Base-by-base conservation (phyloP, 345 rosid genomes). In the Balakata baccata region DNA sequence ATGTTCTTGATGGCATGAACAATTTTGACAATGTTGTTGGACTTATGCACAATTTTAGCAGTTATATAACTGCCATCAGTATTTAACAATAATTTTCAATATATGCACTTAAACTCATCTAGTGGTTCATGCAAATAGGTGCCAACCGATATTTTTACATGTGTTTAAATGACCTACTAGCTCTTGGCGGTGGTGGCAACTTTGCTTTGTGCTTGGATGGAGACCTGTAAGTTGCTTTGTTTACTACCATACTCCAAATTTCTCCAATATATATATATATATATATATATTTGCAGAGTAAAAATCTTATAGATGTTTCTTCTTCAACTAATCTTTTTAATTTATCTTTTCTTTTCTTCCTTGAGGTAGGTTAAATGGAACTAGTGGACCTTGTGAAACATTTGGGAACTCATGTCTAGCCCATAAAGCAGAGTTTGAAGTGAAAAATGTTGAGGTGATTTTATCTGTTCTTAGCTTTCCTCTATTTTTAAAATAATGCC, bases 111-210 rank as follows among this genome's bases (percentile, higher is more conserved):
- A 52, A 61, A 29, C 74, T 80, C 66, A 70, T 79, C 10, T 60
- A 64, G 9, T 52, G n/a, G 14, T 67, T 38, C 18, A 49, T 77
- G 54, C 74, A 67, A 59, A 79, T 73, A 94, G 98, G 98, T 86
- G 97, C 92, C 77, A 94, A 94, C 81, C 86, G 96, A 60, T 94
- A 90, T 80, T 94, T 89, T 71, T 87, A 71, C 79, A 83, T 92
- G 84, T 94, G 98, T 77, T 62, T 90, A 89, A 89, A 85, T 77
- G 98, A 94, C 79, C 81, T 91, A 45, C 82, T 94, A 73, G 98
- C 96, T 11, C 78, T 92, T 53, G 98, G 98, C 51, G 98, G 98
- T 70, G 98, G 97, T 34, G 88, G 92, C 75, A 86, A 85, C 87
- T 92, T 87, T 76, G 97, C 97, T 56, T 80, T 94, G 83, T 65